Evolutionary conservation across 495 filamentous ascomycete species (phyloP).

Genomic region (Podospora sp.): DNA sequence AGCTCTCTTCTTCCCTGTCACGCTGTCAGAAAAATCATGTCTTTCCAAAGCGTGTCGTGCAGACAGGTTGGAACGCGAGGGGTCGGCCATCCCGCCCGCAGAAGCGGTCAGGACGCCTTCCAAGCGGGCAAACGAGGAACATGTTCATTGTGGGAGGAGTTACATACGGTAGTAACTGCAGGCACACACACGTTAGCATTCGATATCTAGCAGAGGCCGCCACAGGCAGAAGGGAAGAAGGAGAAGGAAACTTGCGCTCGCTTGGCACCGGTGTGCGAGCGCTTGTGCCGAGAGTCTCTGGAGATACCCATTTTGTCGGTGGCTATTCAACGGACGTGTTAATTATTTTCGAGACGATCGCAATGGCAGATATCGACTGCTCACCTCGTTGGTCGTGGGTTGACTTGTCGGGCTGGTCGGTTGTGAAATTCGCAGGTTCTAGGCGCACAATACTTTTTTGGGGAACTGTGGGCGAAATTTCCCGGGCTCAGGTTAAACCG

Average conservation of each 20-base stretch:
- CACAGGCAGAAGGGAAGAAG: background rate
- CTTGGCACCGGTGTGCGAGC: constrained; percentile 96
- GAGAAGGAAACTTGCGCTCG: constrained; percentile 55
- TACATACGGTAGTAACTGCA: constrained; percentile 43
- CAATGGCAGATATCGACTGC: constrained; percentile 1
- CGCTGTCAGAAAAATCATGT: constrained; percentile 37
- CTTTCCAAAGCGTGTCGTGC: constrained; percentile 43
- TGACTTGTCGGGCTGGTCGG: constrained; percentile 18
- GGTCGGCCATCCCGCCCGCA: constrained; percentile 20
- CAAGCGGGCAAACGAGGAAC: constrained; percentile 59
- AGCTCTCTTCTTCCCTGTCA: constrained; percentile 77
- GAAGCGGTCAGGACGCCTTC: constrained; percentile 27
- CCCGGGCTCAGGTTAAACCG: constrained; percentile 34
- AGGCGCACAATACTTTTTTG: constrained; percentile 29
- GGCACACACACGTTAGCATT: constrained; percentile 29
- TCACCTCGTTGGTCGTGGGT: constrained; percentile 29
- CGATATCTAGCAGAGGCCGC: background rate
- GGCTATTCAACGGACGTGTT: constrained; percentile 31
- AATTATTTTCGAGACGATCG: constrained; percentile 14
- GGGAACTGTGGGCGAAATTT: constrained; percentile 41
- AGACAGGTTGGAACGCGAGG: constrained; percentile 68
- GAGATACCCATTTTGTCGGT: constrained; percentile 91
- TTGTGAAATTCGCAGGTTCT: constrained; percentile 21
- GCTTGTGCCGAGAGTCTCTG: constrained; percentile 98
- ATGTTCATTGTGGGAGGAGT: constrained; percentile 25